Evolutionary conservation across 1,139 yeast species (phyloP), one percentile per base, ranked within the genome.

Genomic region (Kodamaea anthophila): DNA sequence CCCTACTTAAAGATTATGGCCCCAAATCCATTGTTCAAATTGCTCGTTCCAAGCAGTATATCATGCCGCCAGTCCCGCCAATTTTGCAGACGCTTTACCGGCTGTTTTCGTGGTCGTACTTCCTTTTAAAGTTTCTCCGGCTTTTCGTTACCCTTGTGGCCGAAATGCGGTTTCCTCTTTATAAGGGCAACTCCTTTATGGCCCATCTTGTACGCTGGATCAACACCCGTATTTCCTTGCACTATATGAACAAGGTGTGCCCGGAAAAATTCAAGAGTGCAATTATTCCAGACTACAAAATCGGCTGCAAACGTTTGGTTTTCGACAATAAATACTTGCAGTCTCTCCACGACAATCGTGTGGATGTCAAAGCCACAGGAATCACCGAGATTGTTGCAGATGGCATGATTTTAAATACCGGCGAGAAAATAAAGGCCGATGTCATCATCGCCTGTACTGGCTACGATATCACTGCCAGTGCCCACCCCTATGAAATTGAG

Each of bases 381-480:
- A 55, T 65, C 16, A 49, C 42, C 7, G 45, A 46, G 19, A 46
- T 64, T 11, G 55, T 49, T 10, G 58, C 50, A 21, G 34, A 60
- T 24, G 50, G 56, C 2, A 51, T 64, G 11, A 42, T 56, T n/a
- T 46, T 64, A 35, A 47, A 47, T 10, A 45, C 49, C 25, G 70
- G 67, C 0, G 38, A 44, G 20, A 47, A 42, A 22, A 25, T 61
- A 9, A 43, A 52, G 15, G 66, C 63, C 4, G 71, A 65, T 41
- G 53, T 63, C 12, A 60, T 65, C 26, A 65, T 64, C 19, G 70
- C 70, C 4, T 65, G 71, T 41, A 64, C 70, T 19, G 71, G 71
- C 4, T 65, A 65, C 40, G 45, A 60, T 30, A 28, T 55, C 15
- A 30, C 21, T 2, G 44, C 40, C 29, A 44, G 56, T 28, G 44